phyloP scores from a whole-genome alignment of 768 basidiomycete species.

The Agrocybe chaxingu region DNA sequence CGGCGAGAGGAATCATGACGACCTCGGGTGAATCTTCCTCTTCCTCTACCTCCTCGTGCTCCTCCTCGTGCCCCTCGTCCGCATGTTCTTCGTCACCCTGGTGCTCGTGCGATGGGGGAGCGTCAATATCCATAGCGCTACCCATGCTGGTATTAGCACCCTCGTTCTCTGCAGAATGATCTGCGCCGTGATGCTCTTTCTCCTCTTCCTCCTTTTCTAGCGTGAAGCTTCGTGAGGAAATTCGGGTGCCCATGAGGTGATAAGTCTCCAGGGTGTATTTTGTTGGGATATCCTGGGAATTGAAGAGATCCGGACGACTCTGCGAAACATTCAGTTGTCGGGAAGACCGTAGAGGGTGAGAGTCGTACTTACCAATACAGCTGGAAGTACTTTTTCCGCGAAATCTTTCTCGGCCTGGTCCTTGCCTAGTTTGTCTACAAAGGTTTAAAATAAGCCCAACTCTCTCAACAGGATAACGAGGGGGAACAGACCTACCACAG shows the following conservation, averaged over 20 bases:
- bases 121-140: conserved; percentile 43
- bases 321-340: conserved; percentile 22
- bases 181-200: conserved; percentile 26
- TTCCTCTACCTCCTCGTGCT: conserved; percentile 39
- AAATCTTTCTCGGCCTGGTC: conserved; percentile 79
- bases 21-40: conserved; percentile 52
- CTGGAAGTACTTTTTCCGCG: conserved; percentile 59
- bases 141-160: conserved; percentile 27
- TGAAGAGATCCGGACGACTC: conserved; percentile 75
- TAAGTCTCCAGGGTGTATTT: conserved; percentile 72
- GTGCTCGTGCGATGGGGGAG: conserved; percentile 7
- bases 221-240: conserved; percentile 90
- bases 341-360: not conserved
- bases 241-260: conserved; percentile 88
- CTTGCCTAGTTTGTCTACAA: conserved; percentile 81
- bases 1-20: conserved; percentile 95
- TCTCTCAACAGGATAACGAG: not conserved
- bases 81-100: conserved; percentile 15
- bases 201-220: conserved; percentile 59
- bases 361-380: conserved; percentile 53
- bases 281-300: conserved; percentile 33
- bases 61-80: conserved; percentile 31
- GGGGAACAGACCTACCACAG: conserved; percentile 71
- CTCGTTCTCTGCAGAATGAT: conserved; percentile 18
- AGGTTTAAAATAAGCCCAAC: not conserved